phyloP scores from a whole-genome alignment of 2,329 filamentous ascomycete species.

The Arthroderma uncinatum region DNA sequence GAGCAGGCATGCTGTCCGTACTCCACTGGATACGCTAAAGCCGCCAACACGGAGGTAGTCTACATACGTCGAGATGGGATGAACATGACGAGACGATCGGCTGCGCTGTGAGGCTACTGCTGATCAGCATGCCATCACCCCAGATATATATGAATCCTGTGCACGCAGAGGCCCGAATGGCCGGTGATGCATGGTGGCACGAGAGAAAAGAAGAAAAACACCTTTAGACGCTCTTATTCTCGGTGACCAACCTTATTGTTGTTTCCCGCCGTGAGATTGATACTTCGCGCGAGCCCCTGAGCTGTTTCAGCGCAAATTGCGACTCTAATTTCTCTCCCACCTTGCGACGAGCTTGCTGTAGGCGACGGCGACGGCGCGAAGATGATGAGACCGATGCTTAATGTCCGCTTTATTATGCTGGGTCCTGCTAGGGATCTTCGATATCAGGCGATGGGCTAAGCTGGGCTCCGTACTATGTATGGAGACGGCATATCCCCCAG shows the following conservation, averaged over 20 bases:
- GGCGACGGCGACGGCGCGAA: background rate
- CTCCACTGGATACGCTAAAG: background rate
- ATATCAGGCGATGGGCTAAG: too few species aligned
- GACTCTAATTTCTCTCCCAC: background rate
- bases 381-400: background rate
- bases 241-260: background rate
- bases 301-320: slow-evolving; percentile 5
- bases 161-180: too few species aligned
- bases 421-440: too few species aligned
- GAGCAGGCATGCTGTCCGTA: background rate
- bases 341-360: background rate
- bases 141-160: too few species aligned
- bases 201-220: background rate
- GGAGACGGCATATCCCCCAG: slow-evolving; percentile 12
- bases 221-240: background rate
- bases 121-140: background rate
- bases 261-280: background rate
- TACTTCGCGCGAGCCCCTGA: slow-evolving; percentile 1
- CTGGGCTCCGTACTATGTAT: background rate
- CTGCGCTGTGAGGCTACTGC: too few species aligned
- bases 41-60: background rate
- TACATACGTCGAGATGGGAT: background rate
- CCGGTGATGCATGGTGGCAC: too few species aligned
- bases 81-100: too few species aligned
- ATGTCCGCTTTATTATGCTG: background rate